Evolutionary conservation across 2,329 filamentous ascomycete genomes (phyloP), one percentile per base, ranked within the genome.

Genomic region (Aspergillus terreus): DNA sequence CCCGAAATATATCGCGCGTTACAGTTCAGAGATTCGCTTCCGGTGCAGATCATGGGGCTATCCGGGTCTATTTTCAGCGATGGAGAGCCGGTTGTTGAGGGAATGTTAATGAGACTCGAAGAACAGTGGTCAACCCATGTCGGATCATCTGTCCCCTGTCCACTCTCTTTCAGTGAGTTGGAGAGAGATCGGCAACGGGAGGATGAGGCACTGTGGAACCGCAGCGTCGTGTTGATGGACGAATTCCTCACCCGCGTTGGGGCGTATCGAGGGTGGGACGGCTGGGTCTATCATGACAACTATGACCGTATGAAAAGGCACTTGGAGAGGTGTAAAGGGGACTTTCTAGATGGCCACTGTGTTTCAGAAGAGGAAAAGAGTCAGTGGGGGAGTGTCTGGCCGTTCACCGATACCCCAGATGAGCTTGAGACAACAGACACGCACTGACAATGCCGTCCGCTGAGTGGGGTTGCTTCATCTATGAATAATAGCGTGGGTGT

Each of bases 71-170:
- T 52, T 9, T 45, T 52, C 23, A 44, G 21, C 30, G 50, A 52
- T 27, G 50, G 50, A 12, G 50, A 52, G 27, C 50, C 50, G 21
- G 23, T 47, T 19, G 50, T 52, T 14, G 15, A 44, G 44, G 45
- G 47, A 5, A 33, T 33, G 30, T 23, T 49, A 9, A 49, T 44
- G 15, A 33, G n/a, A 35, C 25, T 49, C 12, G n/a, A 42, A 38
- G 23, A 49, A 4, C 36, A 49, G 42, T 44, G 47, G 47, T n/a
- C 47, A 3, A 27, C 6, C 6, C 32, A 33, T 17, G 42, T 44
- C 17, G 38, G 38, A 4, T 11, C n/a, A 21, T 47, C 46, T 27
- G 10, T 15, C 36, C 36, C 12, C 42, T 36, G 32, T 38, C 47
- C 6, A 23, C 23, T 51, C 27, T 46, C 42, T 43, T 46, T 46